A percentile compares a stretch with the other conserved stretches of the same genome.
Evolutionary conservation across 345 rosid species (phyloP).

Genomic region (Hirschfeldia incana): DNA sequence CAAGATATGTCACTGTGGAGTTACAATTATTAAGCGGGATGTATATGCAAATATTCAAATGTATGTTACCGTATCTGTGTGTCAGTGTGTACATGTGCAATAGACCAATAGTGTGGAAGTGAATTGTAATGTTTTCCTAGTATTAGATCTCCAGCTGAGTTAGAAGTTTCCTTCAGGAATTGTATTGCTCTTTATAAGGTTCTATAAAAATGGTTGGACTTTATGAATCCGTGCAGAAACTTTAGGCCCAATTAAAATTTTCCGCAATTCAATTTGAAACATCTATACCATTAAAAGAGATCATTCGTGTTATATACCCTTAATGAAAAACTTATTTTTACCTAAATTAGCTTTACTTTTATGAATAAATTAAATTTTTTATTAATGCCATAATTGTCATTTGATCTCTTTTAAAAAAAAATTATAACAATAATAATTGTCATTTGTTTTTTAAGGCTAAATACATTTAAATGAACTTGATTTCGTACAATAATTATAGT

Average conservation of each 20-base stretch:
- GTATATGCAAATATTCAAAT: not conserved
- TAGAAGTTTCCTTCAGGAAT: slow-evolving; percentile 25
- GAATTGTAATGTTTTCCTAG: not conserved
- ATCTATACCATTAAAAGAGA: too few species aligned
- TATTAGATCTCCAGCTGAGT: not conserved
- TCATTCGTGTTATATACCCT: too few species aligned
- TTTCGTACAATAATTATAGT: too few species aligned
- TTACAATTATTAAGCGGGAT: slow-evolving; percentile 23
- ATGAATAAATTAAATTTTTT: too few species aligned
- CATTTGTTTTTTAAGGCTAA: too few species aligned
- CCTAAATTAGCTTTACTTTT: too few species aligned
- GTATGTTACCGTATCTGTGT: not conserved
- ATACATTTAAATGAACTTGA: too few species aligned
- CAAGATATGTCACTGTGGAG: slow-evolving; percentile 47
- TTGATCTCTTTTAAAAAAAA: too few species aligned
- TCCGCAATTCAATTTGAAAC: slow-evolving; percentile 9
- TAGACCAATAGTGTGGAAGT: not conserved
- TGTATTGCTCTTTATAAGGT: not conserved
- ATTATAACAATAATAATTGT: too few species aligned
- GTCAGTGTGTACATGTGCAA: not conserved
- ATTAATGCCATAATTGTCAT: too few species aligned
- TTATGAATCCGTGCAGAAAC: not conserved
- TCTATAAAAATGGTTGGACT: slow-evolving; percentile 11
- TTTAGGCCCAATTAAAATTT: not conserved
- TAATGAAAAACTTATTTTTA: too few species aligned